phyloP scores from a whole-genome alignment of 192 early-diverging fungal species.

The Backusella tuberculispora region DNA sequence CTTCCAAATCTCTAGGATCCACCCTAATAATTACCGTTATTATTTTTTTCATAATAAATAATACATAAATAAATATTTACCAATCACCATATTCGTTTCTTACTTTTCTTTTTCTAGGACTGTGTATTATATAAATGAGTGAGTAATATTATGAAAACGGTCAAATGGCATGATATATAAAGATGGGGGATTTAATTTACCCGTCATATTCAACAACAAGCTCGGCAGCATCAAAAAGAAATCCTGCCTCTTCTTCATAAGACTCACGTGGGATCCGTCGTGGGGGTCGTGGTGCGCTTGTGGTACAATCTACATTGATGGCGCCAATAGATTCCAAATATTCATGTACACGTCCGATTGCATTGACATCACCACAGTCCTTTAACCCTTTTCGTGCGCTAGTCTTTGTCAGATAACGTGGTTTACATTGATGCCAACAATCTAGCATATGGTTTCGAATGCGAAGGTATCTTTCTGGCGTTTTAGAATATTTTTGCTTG shows the following conservation, averaged over 20 bases:
- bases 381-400: constrained; percentile 71
- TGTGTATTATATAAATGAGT: constrained; percentile 13
- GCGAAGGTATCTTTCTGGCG: constrained; percentile 83
- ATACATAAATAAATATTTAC: constrained; percentile 36
- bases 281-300: constrained; percentile 47
- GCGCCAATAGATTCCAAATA: constrained; percentile 79
- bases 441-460: constrained; percentile 89
- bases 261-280: constrained; percentile 22
- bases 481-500: constrained; percentile 70
- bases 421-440: constrained; percentile 71
- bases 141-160: neutral
- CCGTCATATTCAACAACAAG: constrained; percentile 37
- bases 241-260: constrained; percentile 17
- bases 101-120: constrained; percentile 60
- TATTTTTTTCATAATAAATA: neutral
- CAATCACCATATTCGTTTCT: constrained; percentile 66
- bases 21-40: constrained; percentile 44
- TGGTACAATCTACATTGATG: constrained; percentile 76
- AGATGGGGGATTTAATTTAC: constrained; percentile 20
- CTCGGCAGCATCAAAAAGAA: constrained; percentile 32
- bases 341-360: constrained; percentile 83
- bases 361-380: constrained; percentile 93
- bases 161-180: neutral
- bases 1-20: constrained; percentile 57
- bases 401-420: constrained; percentile 85